These are phyloP conservation scores for Talaromyces trachyspermus DNA, from an alignment of 495 filamentous ascomycete genomes.

Conservation along the genomic window DNA sequence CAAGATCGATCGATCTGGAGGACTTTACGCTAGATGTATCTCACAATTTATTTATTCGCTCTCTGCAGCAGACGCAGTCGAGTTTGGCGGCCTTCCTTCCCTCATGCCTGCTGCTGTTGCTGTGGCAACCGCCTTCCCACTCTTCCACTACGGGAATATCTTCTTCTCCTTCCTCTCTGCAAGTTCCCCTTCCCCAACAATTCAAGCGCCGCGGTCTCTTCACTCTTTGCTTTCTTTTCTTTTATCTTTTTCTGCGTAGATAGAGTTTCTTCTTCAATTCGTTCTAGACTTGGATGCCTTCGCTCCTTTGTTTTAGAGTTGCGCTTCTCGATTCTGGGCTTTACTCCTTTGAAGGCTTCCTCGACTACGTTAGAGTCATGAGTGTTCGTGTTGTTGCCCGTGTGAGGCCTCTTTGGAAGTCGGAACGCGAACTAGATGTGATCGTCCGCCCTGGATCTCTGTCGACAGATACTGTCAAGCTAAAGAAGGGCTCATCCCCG, in stretches of 20 bases:
- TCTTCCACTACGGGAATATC: constrained; percentile 4
- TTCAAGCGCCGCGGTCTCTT: constrained; percentile 9
- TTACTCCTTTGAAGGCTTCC: not conserved
- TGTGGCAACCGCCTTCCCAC: constrained; percentile 9
- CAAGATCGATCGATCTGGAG: too few species aligned
- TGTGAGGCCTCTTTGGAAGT: constrained; percentile 77
- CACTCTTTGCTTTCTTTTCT: constrained; percentile 9
- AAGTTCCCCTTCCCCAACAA: constrained; percentile 16
- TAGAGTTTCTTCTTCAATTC: not conserved
- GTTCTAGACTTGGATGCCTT: constrained; percentile 1
- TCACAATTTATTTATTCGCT: too few species aligned
- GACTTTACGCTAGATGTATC: too few species aligned
- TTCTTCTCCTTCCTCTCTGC: constrained; percentile 16
- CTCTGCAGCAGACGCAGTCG: not conserved
- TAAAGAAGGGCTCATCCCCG: constrained; percentile 21
- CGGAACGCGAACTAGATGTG: constrained; percentile 73
- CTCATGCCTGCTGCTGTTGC: constrained; percentile 5
- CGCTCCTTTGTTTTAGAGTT: constrained; percentile 1
- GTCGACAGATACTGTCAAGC: constrained; percentile 17
- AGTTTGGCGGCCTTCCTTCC: not conserved
- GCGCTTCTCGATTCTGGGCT: not conserved
- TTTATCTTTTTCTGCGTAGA: constrained; percentile 5
- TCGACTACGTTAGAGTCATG: constrained; percentile 20
- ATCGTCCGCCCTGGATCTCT: constrained; percentile 58
- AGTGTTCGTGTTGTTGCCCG: constrained; percentile 81